These are phyloP conservation scores for Suillus placidus DNA, from an alignment of 768 basidiomycete genomes.

Conservation along the genomic window DNA sequence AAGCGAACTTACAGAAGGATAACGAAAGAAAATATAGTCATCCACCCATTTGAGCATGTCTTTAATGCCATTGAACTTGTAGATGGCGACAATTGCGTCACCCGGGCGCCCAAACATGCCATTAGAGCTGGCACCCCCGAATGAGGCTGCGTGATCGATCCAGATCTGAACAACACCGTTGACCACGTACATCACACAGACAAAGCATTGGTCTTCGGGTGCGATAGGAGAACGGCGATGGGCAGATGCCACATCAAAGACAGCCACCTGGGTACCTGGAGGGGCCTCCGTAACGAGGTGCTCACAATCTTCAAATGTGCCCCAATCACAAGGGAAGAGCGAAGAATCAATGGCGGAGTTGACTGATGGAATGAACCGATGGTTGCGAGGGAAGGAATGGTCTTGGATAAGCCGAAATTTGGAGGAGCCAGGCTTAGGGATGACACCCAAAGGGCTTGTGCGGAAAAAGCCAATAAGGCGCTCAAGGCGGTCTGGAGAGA, in stretches of 20 bases:
- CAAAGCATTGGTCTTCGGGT: no score
- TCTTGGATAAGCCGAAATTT: conserved; percentile 38
- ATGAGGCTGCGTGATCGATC: conserved; percentile 18
- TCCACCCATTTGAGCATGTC: conserved; percentile 40
- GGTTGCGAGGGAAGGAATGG: no score
- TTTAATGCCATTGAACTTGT: conserved; percentile 14
- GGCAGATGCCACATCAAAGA: no score
- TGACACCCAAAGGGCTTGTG: no score
- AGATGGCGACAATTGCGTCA: conserved; percentile 33
- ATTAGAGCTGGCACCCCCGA: conserved; percentile 31
- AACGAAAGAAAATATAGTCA: conserved; percentile 37
- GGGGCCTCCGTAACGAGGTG: no score
- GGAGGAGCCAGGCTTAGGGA: conserved; percentile 30
- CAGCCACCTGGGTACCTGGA: no score
- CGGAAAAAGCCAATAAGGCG: conserved; percentile 43
- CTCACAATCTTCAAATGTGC: no score
- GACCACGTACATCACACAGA: not conserved
- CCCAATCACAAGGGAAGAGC: no score
- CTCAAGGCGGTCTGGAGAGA: conserved; percentile 29
- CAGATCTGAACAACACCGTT: conserved; percentile 3
- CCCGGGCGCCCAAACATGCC: conserved; percentile 36
- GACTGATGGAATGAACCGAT: no score
- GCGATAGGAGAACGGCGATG: no score
- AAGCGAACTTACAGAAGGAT: conserved; percentile 34
- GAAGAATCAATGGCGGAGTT: no score